These are phyloP conservation scores for Erodium trifolium DNA, from an alignment of 441 rosid genomes.

Conservation along the genomic window DNA sequence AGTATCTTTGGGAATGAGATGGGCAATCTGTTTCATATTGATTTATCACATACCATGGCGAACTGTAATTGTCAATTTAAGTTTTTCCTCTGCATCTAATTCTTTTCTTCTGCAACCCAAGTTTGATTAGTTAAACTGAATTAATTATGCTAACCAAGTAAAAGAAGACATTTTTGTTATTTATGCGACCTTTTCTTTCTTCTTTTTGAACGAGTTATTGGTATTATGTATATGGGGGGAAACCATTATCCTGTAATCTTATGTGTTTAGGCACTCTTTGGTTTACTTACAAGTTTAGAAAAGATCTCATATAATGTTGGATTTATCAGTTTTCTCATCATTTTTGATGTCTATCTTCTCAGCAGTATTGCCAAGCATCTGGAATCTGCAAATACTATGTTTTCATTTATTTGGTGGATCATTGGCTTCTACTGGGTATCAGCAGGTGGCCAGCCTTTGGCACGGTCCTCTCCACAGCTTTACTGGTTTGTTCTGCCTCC, in stretches of 20 bases:
- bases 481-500: conserved; percentile 54
- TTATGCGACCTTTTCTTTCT: background rate
- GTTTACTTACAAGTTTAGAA: background rate
- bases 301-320: conserved; percentile 6
- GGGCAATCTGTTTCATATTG: background rate
- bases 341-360: conserved; percentile 15
- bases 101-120: background rate
- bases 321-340: conserved; percentile 1
- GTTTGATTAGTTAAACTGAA: background rate
- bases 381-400: conserved; percentile 87
- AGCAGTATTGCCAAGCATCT: conserved; percentile 67
- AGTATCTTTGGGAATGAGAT: background rate
- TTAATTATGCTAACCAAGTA: background rate
- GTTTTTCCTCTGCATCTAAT: background rate
- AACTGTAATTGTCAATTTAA: background rate
- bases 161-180: background rate
- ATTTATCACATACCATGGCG: background rate
- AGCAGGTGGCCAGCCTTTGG: conserved; percentile 74
- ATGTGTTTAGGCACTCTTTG: background rate
- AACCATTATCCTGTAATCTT: background rate
- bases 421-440: conserved; percentile 95
- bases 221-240: background rate
- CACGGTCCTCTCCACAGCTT: conserved; percentile 63
- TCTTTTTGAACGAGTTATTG: background rate
- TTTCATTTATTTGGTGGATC: conserved; percentile 95